Percentiles rank a stretch among this genome's conserved stretches.
phyloP scores from a whole-genome alignment of 2,329 filamentous ascomycete species.

The Aspergillus sclerotialis region DNA sequence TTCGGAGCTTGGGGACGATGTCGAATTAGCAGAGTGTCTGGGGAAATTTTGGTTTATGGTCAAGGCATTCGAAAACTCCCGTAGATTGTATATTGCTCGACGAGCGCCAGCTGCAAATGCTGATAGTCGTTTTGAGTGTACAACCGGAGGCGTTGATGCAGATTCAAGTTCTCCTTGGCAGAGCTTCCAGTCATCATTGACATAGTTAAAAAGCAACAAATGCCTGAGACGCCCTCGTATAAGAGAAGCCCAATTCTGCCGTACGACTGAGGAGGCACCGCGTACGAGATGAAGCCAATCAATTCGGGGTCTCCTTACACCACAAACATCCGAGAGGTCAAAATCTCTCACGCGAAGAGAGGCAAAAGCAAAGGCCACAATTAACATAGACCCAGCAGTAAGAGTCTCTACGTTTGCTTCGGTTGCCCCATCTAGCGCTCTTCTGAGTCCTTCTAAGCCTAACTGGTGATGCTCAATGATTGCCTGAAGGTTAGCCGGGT shows the following conservation, averaged over 20 bases:
- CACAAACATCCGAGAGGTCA: not conserved
- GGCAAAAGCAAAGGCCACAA: conserved; percentile 14
- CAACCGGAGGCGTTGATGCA: not conserved
- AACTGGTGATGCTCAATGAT: conserved; percentile 16
- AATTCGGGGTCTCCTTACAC: conserved; percentile 2
- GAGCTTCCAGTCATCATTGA: conserved; percentile 12
- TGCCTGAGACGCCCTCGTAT: conserved; percentile 7
- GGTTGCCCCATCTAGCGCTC: conserved; percentile 6
- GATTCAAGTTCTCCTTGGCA: not conserved
- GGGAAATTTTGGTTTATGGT: not conserved
- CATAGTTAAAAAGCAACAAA: conserved; percentile 6
- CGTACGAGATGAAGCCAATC: conserved; percentile 14
- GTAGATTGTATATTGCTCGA: conserved; percentile 2
- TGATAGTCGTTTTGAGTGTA: conserved; percentile 2
- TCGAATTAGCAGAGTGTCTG: not conserved
- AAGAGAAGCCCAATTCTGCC: conserved; percentile 9
- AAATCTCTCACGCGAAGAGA: conserved; percentile 7
- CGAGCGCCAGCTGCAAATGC: conserved; percentile 4
- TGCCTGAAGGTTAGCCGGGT: conserved; percentile 1
- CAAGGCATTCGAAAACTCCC: not conserved
- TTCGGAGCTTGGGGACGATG: not conserved
- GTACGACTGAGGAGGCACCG: conserved; percentile 5
- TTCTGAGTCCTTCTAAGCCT: conserved; percentile 11
- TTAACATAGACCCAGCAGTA: conserved; percentile 11
- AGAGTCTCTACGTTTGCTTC: conserved; percentile 7